A percentile compares a stretch with the other conserved stretches of the same genome.
These are phyloP conservation scores for Nematocida sp. DNA, from an alignment of 371 early-diverging fungal genomes.

Conservation along the genomic window DNA sequence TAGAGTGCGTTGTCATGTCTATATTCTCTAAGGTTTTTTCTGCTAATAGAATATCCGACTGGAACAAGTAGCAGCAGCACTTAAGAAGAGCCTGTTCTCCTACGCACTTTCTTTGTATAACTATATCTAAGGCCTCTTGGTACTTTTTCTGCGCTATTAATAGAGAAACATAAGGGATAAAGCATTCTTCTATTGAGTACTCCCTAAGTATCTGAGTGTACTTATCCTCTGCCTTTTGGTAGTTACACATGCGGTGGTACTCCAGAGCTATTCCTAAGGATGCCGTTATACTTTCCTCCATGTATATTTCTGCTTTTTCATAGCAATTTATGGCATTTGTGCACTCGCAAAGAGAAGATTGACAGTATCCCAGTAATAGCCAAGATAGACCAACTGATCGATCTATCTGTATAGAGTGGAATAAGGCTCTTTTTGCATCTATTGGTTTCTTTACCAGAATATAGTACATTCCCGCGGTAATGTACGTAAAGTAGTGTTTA, in stretches of 20 bases:
- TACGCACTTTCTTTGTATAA: neutral
- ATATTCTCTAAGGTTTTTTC: neutral
- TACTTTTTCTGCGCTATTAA: constrained; percentile 14
- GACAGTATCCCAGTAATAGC: constrained; percentile 42
- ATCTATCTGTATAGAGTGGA: constrained; percentile 43
- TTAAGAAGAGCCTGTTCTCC: constrained; percentile 27
- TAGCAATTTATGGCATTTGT: constrained; percentile 36
- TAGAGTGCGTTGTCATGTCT: constrained; percentile 3
- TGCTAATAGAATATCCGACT: neutral
- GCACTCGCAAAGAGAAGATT: constrained; percentile 42
- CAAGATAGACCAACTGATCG: constrained; percentile 19
- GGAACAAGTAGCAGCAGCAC: constrained; percentile 33
- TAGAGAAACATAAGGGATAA: constrained; percentile 37
- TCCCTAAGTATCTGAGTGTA: constrained; percentile 20
- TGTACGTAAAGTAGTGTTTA: constrained; percentile 27
- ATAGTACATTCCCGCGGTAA: constrained; percentile 44
- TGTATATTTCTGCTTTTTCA: constrained; percentile 36
- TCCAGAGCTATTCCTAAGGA: constrained; percentile 44
- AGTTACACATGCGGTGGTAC: constrained; percentile 48
- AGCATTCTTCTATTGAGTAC: constrained; percentile 21
- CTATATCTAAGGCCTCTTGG: constrained; percentile 15
- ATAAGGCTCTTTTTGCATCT: constrained; percentile 38
- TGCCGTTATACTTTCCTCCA: constrained; percentile 25
- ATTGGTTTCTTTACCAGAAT: neutral
- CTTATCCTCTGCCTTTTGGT: constrained; percentile 50